Evolutionary conservation across 192 early-diverging fungal species (phyloP).

Genomic region (Backusella australiensis): DNA sequence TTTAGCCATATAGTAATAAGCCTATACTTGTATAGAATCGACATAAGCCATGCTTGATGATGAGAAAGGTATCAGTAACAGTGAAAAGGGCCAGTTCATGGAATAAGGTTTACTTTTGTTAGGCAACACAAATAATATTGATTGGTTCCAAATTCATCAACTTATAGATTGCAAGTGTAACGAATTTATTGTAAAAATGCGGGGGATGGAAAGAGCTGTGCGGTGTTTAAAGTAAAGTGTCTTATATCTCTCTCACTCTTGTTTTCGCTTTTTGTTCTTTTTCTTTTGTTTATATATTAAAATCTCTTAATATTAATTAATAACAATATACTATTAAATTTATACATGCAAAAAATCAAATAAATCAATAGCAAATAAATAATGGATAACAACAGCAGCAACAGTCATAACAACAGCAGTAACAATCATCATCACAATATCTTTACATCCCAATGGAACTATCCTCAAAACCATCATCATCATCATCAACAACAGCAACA

Average conservation of each 20-base stretch:
- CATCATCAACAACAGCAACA: no score
- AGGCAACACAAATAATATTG: conserved; percentile 9
- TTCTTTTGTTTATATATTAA: not conserved
- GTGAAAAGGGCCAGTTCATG: not conserved
- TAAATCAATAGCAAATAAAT: not conserved
- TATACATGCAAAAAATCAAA: not conserved
- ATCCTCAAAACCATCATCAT: not conserved
- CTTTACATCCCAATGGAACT: not conserved
- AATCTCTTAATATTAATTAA: no score
- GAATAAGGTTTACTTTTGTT: not conserved
- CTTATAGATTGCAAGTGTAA: conserved; percentile 2
- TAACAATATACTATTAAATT: no score
- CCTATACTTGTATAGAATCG: no score
- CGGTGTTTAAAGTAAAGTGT: not conserved
- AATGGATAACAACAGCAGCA: not conserved
- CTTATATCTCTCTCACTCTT: not conserved
- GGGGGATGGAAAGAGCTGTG: not conserved
- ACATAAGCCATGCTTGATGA: no score
- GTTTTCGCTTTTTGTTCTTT: not conserved
- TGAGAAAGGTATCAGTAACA: not conserved
- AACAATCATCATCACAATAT: not conserved
- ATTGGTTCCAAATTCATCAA: conserved; percentile 5
- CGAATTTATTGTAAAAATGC: not conserved
- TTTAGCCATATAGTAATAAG: no score
- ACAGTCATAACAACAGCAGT: not conserved